These are phyloP conservation scores for Candida piceae DNA, from an alignment of 805 yeast genomes.

Conservation along the genomic window DNA sequence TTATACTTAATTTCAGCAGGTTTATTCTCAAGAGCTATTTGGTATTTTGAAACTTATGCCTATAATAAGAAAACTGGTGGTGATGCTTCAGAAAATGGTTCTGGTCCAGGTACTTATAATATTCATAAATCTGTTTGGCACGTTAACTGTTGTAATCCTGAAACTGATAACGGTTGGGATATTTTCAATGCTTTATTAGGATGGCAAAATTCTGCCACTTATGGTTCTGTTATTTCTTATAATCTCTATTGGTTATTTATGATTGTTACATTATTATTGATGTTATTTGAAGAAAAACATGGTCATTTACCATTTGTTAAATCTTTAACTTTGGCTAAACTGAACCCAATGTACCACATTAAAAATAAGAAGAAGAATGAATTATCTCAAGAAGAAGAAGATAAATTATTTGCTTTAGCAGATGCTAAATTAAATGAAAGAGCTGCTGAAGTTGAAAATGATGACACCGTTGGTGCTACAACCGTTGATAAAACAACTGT, in stretches of 20 bases:
- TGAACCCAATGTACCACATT: constrained; percentile 72
- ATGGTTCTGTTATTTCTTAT: constrained; percentile 86
- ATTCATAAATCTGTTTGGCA: constrained; percentile 82
- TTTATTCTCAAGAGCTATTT: constrained; percentile 85
- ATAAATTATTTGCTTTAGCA: constrained; percentile 44
- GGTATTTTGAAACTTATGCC: constrained; percentile 74
- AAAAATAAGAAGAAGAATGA: constrained; percentile 63
- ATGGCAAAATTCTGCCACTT: constrained; percentile 96
- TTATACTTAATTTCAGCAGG: constrained; percentile 90
- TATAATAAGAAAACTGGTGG: constrained; percentile 77
- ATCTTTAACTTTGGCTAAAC: constrained; percentile 39
- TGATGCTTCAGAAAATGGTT: constrained; percentile 89
- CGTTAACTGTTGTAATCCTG: constrained; percentile 96
- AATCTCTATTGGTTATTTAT: constrained; percentile 81
- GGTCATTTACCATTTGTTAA: constrained; percentile 76
- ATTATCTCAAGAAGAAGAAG: constrained; percentile 47
- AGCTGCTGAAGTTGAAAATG: constrained; percentile 1
- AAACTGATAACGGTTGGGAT: constrained; percentile 92
- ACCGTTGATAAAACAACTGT: background rate
- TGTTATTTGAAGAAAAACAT: constrained; percentile 78
- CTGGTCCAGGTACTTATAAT: constrained; percentile 94
- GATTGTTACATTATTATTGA: constrained; percentile 47
- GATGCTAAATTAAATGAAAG: constrained; percentile 25
- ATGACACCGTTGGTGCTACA: background rate
- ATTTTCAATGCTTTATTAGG: constrained; percentile 90